Evolutionary conservation across 495 filamentous ascomycete species (phyloP).

Genomic region (Parachaetomium inaequale): DNA sequence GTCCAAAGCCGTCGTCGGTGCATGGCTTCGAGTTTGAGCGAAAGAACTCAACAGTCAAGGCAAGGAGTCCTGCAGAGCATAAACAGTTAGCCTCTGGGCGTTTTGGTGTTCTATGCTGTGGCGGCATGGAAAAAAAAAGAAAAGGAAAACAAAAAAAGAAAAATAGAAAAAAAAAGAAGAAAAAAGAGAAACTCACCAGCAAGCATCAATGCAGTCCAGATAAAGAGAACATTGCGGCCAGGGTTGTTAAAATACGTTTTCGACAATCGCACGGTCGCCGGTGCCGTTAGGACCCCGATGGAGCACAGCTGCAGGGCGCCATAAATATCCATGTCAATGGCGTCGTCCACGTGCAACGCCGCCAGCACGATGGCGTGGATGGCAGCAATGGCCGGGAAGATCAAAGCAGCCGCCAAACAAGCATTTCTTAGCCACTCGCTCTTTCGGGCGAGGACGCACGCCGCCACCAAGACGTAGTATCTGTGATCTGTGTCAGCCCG

Average conservation of each 20-base stretch:
- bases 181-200: slow-evolving; percentile 43
- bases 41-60: slow-evolving; percentile 58
- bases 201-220: slow-evolving; percentile 57
- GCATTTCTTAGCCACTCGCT: slow-evolving; percentile 55
- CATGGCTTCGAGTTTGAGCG: slow-evolving; percentile 42
- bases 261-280: slow-evolving; percentile 53
- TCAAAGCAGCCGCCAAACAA: slow-evolving; percentile 57
- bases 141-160: too few relatives aligned
- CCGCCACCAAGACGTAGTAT: slow-evolving; percentile 57
- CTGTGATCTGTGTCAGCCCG: slow-evolving; percentile 30
- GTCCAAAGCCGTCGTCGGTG: slow-evolving; percentile 28
- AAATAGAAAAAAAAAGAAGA: too few relatives aligned
- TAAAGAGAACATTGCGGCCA: slow-evolving; percentile 57
- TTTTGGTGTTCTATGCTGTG: too few relatives aligned
- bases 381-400: slow-evolving; percentile 59
- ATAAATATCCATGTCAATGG: slow-evolving; percentile 62
- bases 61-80: slow-evolving; percentile 43
- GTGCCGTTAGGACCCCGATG: slow-evolving; percentile 58
- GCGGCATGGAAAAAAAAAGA: too few relatives aligned
- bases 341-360: slow-evolving; percentile 47
- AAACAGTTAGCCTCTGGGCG: background rate
- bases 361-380: slow-evolving; percentile 58
- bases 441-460: slow-evolving; percentile 56
- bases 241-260: slow-evolving; percentile 58
- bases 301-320: slow-evolving; percentile 61